Percentiles rank a stretch among this genome's conserved stretches.
Evolutionary conservation across 257 asterid species (phyloP).

Genomic region (Solanum chilense): DNA sequence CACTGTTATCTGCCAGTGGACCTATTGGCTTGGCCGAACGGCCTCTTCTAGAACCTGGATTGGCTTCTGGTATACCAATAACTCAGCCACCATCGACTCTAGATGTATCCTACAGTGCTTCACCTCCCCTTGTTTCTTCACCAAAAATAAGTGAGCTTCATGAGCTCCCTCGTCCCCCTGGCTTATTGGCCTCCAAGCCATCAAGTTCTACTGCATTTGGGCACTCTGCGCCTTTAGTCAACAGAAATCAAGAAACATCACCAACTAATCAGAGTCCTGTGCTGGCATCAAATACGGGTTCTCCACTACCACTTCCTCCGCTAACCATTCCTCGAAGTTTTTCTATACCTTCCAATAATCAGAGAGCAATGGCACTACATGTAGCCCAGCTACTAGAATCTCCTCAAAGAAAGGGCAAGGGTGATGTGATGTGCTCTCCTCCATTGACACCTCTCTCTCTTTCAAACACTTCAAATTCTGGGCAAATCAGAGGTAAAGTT

Average conservation of each 20-base stretch:
- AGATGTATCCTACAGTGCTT: constrained; percentile 37
- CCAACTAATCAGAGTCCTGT: constrained; percentile 45
- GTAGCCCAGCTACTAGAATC: constrained; percentile 51
- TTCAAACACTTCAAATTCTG: constrained; percentile 41
- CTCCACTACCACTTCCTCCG: constrained; percentile 74
- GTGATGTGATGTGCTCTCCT: constrained; percentile 52
- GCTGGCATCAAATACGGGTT: constrained; percentile 34
- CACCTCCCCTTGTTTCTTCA: constrained; percentile 62
- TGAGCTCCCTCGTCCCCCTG: constrained; percentile 99
- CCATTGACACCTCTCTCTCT: constrained; percentile 72
- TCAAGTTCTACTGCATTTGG: constrained; percentile 37
- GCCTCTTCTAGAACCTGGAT: constrained; percentile 39
- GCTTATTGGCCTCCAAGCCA: constrained; percentile 39
- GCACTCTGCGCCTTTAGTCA: constrained; percentile 71
- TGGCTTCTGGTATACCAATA: constrained; percentile 27
- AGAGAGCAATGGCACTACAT: constrained; percentile 33
- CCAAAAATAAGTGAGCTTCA: constrained; percentile 89
- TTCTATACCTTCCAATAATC: constrained; percentile 63
- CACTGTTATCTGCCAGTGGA: constrained; percentile 38
- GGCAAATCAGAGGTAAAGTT: constrained; percentile 59
- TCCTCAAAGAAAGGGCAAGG: constrained; percentile 30
- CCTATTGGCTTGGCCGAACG: constrained; percentile 41
- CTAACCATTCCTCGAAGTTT: constrained; percentile 65
- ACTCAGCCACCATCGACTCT: constrained; percentile 32
- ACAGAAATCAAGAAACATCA: constrained; percentile 50